Conservation (phyloP, 495 filamentous ascomycete genomes). For the Aspergillus bridgeri region DNA sequence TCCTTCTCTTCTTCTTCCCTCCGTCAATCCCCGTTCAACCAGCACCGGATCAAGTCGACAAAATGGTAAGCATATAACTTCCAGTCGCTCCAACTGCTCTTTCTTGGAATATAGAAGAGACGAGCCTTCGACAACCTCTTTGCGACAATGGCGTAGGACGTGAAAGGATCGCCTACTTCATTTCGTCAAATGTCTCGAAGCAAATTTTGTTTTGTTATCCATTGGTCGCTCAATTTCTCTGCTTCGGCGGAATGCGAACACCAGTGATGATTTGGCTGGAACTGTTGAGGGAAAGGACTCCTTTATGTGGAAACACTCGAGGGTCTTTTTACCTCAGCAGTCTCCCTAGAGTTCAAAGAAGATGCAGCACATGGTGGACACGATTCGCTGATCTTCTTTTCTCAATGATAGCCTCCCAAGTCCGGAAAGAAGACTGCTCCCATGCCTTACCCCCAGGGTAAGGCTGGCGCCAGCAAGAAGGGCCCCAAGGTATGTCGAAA, state of each 20-base stretch:
- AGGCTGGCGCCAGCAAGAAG: constrained; percentile 91
- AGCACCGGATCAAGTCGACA: constrained; percentile 45
- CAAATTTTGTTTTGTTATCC: constrained; percentile 37
- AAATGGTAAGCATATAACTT: constrained; percentile 48
- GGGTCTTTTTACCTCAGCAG: constrained; percentile 45
- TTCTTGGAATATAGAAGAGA: constrained; percentile 10
- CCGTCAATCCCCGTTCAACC: constrained; percentile 43
- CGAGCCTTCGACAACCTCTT: constrained; percentile 32
- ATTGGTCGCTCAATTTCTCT: constrained; percentile 14
- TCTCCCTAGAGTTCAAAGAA: constrained; percentile 93
- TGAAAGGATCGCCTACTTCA: constrained; percentile 30
- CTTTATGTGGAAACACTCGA: constrained; percentile 54
- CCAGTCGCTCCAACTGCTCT: constrained; percentile 19
- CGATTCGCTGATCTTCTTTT: constrained; percentile 94
- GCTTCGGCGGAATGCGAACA: constrained; percentile 31
- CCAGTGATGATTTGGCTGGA: constrained; percentile 84
- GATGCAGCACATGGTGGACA: constrained; percentile 69
- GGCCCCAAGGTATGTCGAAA: constrained; percentile 75
- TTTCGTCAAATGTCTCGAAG: constrained; percentile 36
- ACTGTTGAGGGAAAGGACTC: constrained; percentile 43
- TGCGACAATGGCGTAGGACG: constrained; percentile 30
- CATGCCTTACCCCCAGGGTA: constrained; percentile 91
- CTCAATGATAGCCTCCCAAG: constrained; percentile 99
- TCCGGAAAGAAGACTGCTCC: constrained; percentile 92
- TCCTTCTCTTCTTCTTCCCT: constrained; percentile 26